Conservation (phyloP, 352 stramenopile species). For the Globisporangium viniferum region DNA sequence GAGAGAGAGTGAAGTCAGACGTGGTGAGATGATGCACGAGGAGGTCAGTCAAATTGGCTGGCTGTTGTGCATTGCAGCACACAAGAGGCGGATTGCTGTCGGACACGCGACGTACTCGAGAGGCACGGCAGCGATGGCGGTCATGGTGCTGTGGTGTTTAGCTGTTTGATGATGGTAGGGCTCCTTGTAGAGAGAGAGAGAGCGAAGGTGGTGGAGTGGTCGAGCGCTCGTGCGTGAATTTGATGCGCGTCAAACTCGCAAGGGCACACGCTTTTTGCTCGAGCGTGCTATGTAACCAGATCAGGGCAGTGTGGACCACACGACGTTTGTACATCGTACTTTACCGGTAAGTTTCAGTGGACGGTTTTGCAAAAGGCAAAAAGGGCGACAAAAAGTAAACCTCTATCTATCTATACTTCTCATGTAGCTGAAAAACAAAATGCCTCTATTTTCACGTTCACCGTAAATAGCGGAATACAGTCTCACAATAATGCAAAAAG, state of each 20-base stretch:
- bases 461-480: no score
- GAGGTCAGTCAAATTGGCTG: background rate
- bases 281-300: background rate
- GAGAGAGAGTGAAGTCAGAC: background rate
- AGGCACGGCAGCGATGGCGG: slow-evolving; percentile 6
- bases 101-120: slow-evolving; percentile 9
- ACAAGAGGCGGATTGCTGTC: no score
- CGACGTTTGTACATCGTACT: background rate
- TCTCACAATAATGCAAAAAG: no score
- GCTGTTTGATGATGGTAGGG: background rate
- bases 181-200: background rate
- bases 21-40: no score
- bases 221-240: background rate
- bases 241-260: background rate
- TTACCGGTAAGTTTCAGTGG: background rate
- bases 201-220: background rate
- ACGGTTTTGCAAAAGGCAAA: background rate
- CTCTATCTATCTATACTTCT: no score
- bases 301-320: background rate
- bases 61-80: no score
- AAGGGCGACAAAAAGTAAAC: no score
- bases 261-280: slow-evolving; percentile 6
- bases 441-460: no score
- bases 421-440: no score
- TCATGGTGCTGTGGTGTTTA: background rate